Base-by-base conservation (phyloP, 306 rosid genomes). In the Alnus glutinosa region DNA sequence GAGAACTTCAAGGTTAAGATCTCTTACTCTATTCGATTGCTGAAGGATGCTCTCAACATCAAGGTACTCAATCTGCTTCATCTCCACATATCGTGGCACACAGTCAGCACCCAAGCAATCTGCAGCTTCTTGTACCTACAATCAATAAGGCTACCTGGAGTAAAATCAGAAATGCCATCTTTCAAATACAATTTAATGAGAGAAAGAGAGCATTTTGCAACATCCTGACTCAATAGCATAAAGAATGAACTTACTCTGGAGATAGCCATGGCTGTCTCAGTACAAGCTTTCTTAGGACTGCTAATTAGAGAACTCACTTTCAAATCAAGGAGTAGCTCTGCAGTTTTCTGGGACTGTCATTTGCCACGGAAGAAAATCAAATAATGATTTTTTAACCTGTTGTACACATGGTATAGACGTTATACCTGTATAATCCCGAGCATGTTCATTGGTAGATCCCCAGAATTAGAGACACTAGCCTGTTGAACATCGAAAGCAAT, bases 61-160 rank as follows among this genome's bases (percentile, higher is more conserved):
- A 79, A 95, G 88, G 77, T 68, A 72, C 83, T 64, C 88, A 58
- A 70, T 80, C 86, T 89, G 90, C 89, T 91, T 93, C 86, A 82
- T 85, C 85, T 95, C 98, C 81, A 89, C 96, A 82, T 88, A 88
- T 52, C 93, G 92, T 59, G 97, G 94, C 81, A 87, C 94, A 75
- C 91, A 91, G 83, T 95, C 97, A 70, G 97, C 99, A 75, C 93
- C 98, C 89, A 95, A 85, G 90, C 97, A 95, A 79, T 90, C 98
- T 62, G 97, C 99, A 74, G 96, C 97, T 83, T 93, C 98, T 90
- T 93, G 99, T 62, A 93, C 91, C 96, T 95, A 72, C 71, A 84
- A 63, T 77, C 70, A 74, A 47, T 48, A 71, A 73, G 77, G 80
- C 70, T 68, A n/a, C 55, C 76, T 74, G 19, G 78, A 67, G 68